These are phyloP conservation scores for Phytomonas sp. DNA, from an alignment of 208 protist species.

Conservation along the genomic window DNA sequence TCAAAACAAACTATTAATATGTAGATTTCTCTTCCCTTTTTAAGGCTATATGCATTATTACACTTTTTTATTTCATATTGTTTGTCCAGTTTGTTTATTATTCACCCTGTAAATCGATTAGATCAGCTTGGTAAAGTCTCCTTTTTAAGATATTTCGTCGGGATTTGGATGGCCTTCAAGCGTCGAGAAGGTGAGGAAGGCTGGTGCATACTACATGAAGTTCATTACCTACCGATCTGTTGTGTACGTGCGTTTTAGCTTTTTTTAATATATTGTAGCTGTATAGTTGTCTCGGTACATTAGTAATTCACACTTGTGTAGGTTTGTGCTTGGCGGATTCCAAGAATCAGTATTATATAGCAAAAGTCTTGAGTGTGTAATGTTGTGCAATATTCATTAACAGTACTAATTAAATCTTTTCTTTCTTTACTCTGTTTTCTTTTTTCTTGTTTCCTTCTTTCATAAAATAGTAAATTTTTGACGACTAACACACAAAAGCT, in stretches of 20 bases:
- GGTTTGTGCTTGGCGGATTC: not conserved
- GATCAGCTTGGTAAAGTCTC: not conserved
- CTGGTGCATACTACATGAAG: not conserved
- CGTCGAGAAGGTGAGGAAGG: not conserved
- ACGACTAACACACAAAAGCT: not conserved
- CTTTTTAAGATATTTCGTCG: not conserved
- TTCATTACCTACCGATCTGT: not conserved
- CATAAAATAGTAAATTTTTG: slow-evolving; percentile 3
- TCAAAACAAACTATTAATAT: slow-evolving; percentile 1
- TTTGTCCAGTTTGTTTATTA: not conserved
- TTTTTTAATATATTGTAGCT: slow-evolving; percentile 8
- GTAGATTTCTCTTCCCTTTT: slow-evolving; percentile 10
- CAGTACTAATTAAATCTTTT: slow-evolving; percentile 14
- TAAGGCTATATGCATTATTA: slow-evolving; percentile 6
- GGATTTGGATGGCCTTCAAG: not conserved
- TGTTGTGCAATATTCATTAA: not conserved
- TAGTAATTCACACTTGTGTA: not conserved
- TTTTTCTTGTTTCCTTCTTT: slow-evolving; percentile 8
- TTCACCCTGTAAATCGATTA: not conserved
- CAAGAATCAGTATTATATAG: not conserved
- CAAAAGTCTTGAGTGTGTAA: not conserved
- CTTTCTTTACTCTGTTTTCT: slow-evolving; percentile 16
- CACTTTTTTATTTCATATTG: slow-evolving; percentile 2
- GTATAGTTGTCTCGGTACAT: slow-evolving; percentile 5
- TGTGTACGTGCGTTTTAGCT: not conserved